A percentile compares a stretch with the other conserved stretches of the same genome.
These are phyloP conservation scores for Amylocarpus encephaloides DNA, from an alignment of 2,329 filamentous ascomycete species.

Conservation along the genomic window DNA sequence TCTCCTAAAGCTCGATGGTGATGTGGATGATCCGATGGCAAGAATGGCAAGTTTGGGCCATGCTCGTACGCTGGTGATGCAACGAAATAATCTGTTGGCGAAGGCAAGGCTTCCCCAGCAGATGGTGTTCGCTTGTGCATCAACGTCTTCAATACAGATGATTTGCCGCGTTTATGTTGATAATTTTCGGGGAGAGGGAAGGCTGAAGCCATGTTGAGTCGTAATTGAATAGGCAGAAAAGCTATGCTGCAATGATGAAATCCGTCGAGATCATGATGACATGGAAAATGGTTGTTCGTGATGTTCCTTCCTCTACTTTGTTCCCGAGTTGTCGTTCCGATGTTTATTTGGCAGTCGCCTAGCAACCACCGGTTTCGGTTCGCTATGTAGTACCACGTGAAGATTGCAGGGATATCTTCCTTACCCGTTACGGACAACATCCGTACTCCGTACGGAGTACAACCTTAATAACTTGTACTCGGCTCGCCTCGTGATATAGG, in stretches of 20 bases:
- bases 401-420: no score
- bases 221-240: conserved; percentile 10
- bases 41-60: conserved; percentile 27
- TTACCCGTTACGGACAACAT: no score
- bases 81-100: conserved; percentile 18
- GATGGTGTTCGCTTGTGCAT: conserved; percentile 31
- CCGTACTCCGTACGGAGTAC: no score
- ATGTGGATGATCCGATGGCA: conserved; percentile 34
- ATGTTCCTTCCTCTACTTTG: neutral
- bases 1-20: conserved; percentile 46
- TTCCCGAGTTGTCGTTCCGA: neutral
- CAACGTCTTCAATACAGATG: conserved; percentile 30
- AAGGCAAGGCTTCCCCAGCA: conserved; percentile 21
- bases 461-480: no score
- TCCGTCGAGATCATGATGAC: conserved; percentile 15
- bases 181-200: conserved; percentile 21
- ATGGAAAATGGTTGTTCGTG: conserved; percentile 12
- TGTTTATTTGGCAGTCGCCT: neutral
- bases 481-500: no score
- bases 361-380: neutral
- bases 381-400: no score
- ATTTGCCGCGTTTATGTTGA: conserved; percentile 29
- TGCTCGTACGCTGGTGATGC: conserved; percentile 19
- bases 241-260: conserved; percentile 16
- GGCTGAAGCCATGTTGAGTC: conserved; percentile 27